These are phyloP conservation scores for Nigrospora osmanthi DNA, from an alignment of 2,329 filamentous ascomycete species.

Conservation along the genomic window DNA sequence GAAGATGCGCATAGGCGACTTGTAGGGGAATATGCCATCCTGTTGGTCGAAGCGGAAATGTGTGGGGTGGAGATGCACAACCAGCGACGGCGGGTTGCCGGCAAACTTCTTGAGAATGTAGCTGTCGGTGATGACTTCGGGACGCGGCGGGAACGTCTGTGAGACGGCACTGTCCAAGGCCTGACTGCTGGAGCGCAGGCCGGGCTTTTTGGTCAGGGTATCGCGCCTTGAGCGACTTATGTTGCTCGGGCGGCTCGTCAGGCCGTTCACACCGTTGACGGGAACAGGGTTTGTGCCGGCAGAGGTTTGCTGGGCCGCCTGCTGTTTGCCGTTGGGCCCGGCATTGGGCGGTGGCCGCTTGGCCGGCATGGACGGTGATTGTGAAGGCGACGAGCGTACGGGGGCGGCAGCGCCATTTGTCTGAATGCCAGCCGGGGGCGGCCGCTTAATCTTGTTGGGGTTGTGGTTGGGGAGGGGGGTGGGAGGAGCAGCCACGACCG, in stretches of 20 bases:
- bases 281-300: constrained; percentile 23
- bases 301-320: constrained; percentile 20
- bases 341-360: constrained; percentile 42
- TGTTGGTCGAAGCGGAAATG: constrained; percentile 93
- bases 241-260: constrained; percentile 39
- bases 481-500: constrained; percentile 38
- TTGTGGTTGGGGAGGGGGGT: constrained; percentile 15
- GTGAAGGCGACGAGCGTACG: constrained; percentile 50
- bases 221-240: constrained; percentile 52
- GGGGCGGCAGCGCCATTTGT: constrained; percentile 49
- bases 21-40: constrained; percentile 85
- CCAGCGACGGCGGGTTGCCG: constrained; percentile 70
- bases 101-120: constrained; percentile 81
- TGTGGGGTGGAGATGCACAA: constrained; percentile 75
- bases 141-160: constrained; percentile 36
- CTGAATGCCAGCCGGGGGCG: constrained; percentile 57
- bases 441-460: constrained; percentile 58
- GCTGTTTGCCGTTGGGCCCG: constrained; percentile 34
- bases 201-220: constrained; percentile 35
- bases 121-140: constrained; percentile 47
- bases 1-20: constrained; percentile 79
- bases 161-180: constrained; percentile 30
- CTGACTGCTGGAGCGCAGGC: constrained; percentile 39
- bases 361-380: constrained; percentile 40
- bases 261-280: constrained; percentile 33